Evolutionary conservation across 2,329 filamentous ascomycete species (phyloP).

Genomic region (Fusarium vanettenii): DNA sequence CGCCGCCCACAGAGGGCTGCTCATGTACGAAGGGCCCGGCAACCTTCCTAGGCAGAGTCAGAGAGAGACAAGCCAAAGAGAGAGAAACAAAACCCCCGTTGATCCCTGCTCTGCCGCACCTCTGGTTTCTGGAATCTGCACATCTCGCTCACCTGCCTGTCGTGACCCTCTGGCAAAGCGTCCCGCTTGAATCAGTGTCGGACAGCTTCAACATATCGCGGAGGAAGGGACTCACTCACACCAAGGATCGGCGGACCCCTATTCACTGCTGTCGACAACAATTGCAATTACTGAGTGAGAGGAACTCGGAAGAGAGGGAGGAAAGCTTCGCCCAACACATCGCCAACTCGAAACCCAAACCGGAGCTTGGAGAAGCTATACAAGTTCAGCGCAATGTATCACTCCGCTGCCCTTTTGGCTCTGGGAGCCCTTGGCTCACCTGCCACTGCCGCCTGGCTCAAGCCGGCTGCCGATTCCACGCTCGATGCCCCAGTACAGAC

Average conservation of each 20-base stretch:
- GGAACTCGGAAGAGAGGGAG: background rate
- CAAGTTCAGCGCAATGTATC: conserved; percentile 26
- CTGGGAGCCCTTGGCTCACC: conserved; percentile 39
- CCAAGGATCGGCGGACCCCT: background rate
- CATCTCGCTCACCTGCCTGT: conserved; percentile 1
- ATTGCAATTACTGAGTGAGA: background rate
- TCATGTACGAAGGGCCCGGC: conserved; percentile 5
- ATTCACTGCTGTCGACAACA: background rate
- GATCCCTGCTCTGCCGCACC: conserved; percentile 12
- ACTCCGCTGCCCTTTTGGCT: conserved; percentile 35
- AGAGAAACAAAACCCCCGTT: conserved; percentile 33
- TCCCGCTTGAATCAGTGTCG: conserved; percentile 8
- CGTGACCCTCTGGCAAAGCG: background rate
- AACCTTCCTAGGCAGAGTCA: conserved; percentile 7
- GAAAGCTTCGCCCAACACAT: background rate
- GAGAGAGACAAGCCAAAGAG: conserved; percentile 10
- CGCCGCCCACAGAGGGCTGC: conserved; percentile 3
- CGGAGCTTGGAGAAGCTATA: background rate
- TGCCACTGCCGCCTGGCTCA: conserved; percentile 39
- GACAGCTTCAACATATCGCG: conserved; percentile 20
- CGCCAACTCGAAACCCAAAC: background rate
- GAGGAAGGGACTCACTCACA: conserved; percentile 9
- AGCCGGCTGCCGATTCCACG: conserved; percentile 38
- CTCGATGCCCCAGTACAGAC: conserved; percentile 48
- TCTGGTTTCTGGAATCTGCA: background rate